Evolutionary conservation across 345 rosid genomes (phyloP).

Genomic region (Gossypium mustelinum): DNA sequence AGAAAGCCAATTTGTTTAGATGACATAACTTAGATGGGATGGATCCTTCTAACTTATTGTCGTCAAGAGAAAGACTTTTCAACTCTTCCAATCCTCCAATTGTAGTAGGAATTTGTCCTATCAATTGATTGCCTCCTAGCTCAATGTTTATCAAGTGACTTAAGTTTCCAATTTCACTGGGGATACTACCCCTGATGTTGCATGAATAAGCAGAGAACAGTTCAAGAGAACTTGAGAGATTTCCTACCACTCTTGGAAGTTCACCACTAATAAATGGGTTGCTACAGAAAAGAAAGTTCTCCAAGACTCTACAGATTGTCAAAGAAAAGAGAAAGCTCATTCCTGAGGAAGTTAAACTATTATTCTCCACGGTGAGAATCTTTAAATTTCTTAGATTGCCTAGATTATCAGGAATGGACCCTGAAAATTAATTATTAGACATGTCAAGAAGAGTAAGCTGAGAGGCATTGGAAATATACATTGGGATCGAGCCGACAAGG

Average conservation of each 20-base stretch:
- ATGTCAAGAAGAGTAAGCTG: too few relatives aligned
- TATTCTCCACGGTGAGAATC: too few relatives aligned
- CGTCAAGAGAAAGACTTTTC: neutral
- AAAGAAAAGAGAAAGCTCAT: too few relatives aligned
- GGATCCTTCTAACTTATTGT: neutral
- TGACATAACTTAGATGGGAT: neutral
- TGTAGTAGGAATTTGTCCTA: neutral
- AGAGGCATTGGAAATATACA: too few relatives aligned
- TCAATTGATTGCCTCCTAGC: neutral
- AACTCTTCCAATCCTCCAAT: neutral
- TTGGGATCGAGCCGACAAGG: neutral
- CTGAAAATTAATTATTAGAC: too few relatives aligned
- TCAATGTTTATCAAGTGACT: neutral
- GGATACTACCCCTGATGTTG: neutral
- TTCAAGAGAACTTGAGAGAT: neutral
- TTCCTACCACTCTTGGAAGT: neutral
- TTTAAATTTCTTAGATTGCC: too few relatives aligned
- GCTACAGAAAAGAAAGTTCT: too few relatives aligned
- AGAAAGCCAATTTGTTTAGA: neutral
- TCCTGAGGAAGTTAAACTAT: too few relatives aligned
- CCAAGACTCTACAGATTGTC: too few relatives aligned
- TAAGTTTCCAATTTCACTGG: neutral
- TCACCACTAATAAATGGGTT: too few relatives aligned
- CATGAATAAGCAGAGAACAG: accelerated
- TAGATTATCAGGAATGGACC: too few relatives aligned